Percentiles rank a stretch among this genome's conserved stretches.
Evolutionary conservation across 192 early-diverging fungal species (phyloP).

Genomic region (Podochytrium sp.): DNA sequence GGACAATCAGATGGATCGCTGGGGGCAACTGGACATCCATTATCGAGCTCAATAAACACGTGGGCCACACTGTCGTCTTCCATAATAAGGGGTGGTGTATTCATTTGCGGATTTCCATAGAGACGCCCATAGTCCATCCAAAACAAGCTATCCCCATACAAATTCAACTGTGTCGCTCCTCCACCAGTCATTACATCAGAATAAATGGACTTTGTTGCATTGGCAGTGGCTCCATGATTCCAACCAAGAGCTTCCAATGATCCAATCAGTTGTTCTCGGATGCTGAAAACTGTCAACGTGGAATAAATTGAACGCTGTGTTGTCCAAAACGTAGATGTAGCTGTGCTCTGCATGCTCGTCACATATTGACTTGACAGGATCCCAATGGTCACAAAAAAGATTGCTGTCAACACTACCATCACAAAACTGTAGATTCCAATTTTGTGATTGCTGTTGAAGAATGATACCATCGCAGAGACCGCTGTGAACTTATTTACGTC

Average conservation of each 20-base stretch:
- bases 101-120: slow-evolving; percentile 19
- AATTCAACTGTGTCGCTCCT: neutral
- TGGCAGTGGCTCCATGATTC: neutral
- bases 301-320: slow-evolving; percentile 18
- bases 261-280: slow-evolving; percentile 8
- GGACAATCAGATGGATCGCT: slow-evolving; percentile 32
- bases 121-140: slow-evolving; percentile 20
- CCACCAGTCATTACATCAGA: neutral
- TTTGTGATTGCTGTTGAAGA: slow-evolving; percentile 15
- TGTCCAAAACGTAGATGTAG: slow-evolving; percentile 19
- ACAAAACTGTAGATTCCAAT: slow-evolving; percentile 5
- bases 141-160: neutral
- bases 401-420: neutral
- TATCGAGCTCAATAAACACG: slow-evolving; percentile 21
- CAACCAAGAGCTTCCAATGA: neutral
- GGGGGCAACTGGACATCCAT: slow-evolving; percentile 30
- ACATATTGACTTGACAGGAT: neutral
- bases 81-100: neutral
- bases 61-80: neutral
- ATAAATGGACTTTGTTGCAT: neutral
- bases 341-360: neutral
- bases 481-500: slow-evolving; percentile 19
- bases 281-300: neutral
- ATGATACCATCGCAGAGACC: neutral
- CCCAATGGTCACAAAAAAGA: slow-evolving; percentile 7